These are phyloP conservation scores for Epichloe glyceriae DNA, from an alignment of 2,329 filamentous ascomycete species.

Conservation along the genomic window DNA sequence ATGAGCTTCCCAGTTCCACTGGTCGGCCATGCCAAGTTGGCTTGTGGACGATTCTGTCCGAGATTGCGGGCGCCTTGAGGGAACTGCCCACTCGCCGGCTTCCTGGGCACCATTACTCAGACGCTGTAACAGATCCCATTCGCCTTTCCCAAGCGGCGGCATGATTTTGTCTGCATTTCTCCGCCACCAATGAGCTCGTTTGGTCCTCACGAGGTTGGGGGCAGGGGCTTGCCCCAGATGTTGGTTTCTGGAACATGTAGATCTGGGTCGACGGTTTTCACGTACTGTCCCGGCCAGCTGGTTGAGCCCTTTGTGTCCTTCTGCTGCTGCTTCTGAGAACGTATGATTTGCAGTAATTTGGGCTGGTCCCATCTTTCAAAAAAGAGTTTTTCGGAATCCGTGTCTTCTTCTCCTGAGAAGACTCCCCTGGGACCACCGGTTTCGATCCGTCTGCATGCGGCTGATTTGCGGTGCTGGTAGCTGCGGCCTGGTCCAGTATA, in stretches of 20 bases:
- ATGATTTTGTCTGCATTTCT: conserved; percentile 30
- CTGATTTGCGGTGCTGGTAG: background rate
- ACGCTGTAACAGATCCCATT: conserved; percentile 42
- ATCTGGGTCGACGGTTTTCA: conserved; percentile 22
- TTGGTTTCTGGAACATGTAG: conserved; percentile 27
- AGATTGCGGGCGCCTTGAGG: conserved; percentile 17
- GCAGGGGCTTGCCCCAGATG: conserved; percentile 36
- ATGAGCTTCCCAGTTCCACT: conserved; percentile 32
- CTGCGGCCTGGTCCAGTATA: conserved; percentile 10
- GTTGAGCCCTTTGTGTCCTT: conserved; percentile 9
- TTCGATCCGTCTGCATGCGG: background rate
- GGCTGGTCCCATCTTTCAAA: conserved; percentile 36
- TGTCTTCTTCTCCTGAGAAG: background rate
- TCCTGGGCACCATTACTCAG: conserved; percentile 30
- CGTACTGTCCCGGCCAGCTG: conserved; percentile 13
- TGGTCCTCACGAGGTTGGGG: conserved; percentile 26
- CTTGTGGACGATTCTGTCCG: background rate
- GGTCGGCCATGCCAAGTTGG: background rate
- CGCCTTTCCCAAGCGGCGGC: conserved; percentile 38
- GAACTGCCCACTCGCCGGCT: conserved; percentile 23
- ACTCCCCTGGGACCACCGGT: background rate
- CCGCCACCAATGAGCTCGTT: conserved; percentile 36
- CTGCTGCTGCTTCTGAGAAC: conserved; percentile 27
- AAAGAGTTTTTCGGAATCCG: conserved; percentile 17
- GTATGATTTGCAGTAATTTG: conserved; percentile 29